Conservation (phyloP, 2,329 filamentous ascomycete species). For the Aspergillus persii region DNA sequence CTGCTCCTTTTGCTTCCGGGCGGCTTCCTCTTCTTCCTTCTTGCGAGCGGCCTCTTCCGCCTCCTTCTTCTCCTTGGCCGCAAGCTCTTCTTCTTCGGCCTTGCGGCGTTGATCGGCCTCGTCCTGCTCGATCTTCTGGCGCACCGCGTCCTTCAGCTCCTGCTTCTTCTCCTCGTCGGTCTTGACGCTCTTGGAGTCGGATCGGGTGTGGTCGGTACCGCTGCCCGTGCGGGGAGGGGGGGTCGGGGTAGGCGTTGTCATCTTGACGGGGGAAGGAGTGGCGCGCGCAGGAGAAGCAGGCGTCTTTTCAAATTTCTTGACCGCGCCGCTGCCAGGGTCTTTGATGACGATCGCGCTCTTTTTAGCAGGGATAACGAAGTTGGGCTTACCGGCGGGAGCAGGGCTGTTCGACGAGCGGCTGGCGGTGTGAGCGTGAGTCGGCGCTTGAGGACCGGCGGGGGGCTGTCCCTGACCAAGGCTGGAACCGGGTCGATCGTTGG, state of each 20-base stretch:
- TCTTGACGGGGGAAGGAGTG: conserved; percentile 57
- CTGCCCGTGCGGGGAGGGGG: conserved; percentile 75
- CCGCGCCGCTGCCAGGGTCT: conserved; percentile 72
- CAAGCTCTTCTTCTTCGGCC: conserved; percentile 49
- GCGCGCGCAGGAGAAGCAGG: conserved; percentile 60
- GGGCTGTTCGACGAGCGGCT: conserved; percentile 56
- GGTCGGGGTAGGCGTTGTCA: conserved; percentile 71
- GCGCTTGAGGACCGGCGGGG: conserved; percentile 50
- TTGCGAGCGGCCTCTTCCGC: conserved; percentile 27
- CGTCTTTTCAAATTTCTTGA: conserved; percentile 69
- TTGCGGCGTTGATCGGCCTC: conserved; percentile 51
- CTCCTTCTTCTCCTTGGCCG: conserved; percentile 33
- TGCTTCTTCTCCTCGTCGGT: conserved; percentile 78
- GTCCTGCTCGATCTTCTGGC: conserved; percentile 56
- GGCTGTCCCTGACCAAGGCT: conserved; percentile 59
- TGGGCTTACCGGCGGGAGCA: conserved; percentile 57
- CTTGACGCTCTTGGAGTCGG: conserved; percentile 70
- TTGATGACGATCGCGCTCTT: conserved; percentile 80
- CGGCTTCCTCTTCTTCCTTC: conserved; percentile 46
- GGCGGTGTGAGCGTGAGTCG: conserved; percentile 49
- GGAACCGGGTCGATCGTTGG: conserved; percentile 63
- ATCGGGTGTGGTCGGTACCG: conserved; percentile 64
- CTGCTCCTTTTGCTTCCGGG: conserved; percentile 27
- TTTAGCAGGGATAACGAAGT: conserved; percentile 65
- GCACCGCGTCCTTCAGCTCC: conserved; percentile 62